Percentiles rank a stretch among this genome's conserved stretches.
phyloP scores from a whole-genome alignment of 2,329 filamentous ascomycete species.

The Paracoccidioides brasiliensis region DNA sequence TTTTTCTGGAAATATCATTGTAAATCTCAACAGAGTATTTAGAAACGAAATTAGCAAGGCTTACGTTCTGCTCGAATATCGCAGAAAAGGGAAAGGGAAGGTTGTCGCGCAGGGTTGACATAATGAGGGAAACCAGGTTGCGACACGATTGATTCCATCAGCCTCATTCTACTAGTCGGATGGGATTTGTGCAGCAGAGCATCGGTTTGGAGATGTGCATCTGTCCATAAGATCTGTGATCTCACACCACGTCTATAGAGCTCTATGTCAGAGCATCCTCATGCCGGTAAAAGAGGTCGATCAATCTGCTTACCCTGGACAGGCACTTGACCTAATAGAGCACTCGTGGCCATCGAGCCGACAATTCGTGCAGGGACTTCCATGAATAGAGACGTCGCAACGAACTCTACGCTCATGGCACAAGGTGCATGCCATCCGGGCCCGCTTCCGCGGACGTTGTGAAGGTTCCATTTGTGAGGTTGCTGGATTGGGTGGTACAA shows the following conservation, averaged over 20 bases:
- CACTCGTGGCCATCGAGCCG: constrained; percentile 14
- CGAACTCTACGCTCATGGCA: constrained; percentile 35
- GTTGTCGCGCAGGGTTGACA: not conserved
- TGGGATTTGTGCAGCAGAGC: constrained; percentile 1
- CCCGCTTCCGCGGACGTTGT: constrained; percentile 14
- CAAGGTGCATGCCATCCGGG: constrained; percentile 21
- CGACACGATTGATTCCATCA: not conserved
- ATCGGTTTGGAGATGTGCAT: not conserved
- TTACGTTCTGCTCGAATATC: constrained; percentile 1
- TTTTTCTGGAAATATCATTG: not conserved
- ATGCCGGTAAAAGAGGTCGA: constrained; percentile 36
- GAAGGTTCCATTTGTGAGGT: not conserved
- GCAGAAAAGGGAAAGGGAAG: not conserved
- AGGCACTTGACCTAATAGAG: constrained; percentile 20
- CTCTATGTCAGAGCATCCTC: not conserved
- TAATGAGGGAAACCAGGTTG: not conserved
- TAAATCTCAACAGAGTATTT: not conserved
- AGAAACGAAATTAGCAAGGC: not conserved
- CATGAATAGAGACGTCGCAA: constrained; percentile 38
- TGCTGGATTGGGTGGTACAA: not conserved
- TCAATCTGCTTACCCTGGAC: constrained; percentile 19
- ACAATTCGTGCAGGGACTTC: constrained; percentile 20
- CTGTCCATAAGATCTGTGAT: not conserved
- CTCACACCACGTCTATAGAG: not conserved
- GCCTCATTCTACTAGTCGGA: not conserved